Percentiles rank a stretch among this genome's conserved stretches.
phyloP scores from a whole-genome alignment of 2,329 filamentous ascomycete genomes.

The Camillea tinctor region DNA sequence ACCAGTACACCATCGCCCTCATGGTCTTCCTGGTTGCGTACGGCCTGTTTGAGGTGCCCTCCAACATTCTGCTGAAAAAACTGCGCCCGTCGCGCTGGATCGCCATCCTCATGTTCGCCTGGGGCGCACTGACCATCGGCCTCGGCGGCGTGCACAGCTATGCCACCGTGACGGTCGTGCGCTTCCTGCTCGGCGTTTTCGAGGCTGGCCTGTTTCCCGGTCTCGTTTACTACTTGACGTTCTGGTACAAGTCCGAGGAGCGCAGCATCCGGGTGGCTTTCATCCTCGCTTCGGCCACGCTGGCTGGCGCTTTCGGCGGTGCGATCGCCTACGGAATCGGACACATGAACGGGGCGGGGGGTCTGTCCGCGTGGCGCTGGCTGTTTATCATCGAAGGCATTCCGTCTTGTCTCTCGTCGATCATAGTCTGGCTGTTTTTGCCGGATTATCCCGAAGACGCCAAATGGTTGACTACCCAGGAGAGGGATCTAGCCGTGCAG shows the following conservation, averaged over 20 bases:
- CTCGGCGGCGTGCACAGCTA: slow-evolving; percentile 64
- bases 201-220: slow-evolving; percentile 72
- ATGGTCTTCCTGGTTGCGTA: slow-evolving; percentile 36
- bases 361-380: slow-evolving; percentile 70
- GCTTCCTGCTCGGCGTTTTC: slow-evolving; percentile 65
- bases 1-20: slow-evolving; percentile 36
- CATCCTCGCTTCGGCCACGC: slow-evolving; percentile 65
- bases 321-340: slow-evolving; percentile 71
- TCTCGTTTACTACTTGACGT: slow-evolving; percentile 65
- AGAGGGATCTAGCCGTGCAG: slow-evolving; percentile 53
- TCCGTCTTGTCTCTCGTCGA: slow-evolving; percentile 51
- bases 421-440: slow-evolving; percentile 58
- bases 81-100: slow-evolving; percentile 62
- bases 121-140: slow-evolving; percentile 66
- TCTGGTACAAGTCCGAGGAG: slow-evolving; percentile 72
- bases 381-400: slow-evolving; percentile 50
- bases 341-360: slow-evolving; percentile 63
- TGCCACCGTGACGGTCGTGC: slow-evolving; percentile 60
- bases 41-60: slow-evolving; percentile 60
- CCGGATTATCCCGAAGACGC: slow-evolving; percentile 68
- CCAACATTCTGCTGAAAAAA: slow-evolving; percentile 65
- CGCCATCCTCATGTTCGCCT: slow-evolving; percentile 65
- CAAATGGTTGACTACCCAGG: slow-evolving; percentile 53
- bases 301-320: slow-evolving; percentile 72
- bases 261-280: slow-evolving; percentile 68